Evolutionary conservation across 257 asterid genomes (phyloP).

Genomic region (Przewalskia tangutica): DNA sequence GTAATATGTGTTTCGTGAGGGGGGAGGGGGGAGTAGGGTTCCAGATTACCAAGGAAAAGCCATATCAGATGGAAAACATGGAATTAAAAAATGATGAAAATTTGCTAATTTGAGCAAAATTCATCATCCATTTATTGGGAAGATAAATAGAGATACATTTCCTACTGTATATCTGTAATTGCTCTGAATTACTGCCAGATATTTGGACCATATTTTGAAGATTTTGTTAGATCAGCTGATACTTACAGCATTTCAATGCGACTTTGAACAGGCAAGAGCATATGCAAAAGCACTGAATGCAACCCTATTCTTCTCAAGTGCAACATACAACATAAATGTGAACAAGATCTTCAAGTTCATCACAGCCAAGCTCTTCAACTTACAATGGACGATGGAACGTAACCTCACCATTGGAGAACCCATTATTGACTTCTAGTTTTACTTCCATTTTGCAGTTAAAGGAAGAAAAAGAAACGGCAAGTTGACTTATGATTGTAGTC

Average conservation of each 20-base stretch:
- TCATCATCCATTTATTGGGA: background rate
- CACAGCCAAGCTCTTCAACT: constrained; percentile 70
- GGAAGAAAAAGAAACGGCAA: no score
- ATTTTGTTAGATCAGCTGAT: background rate
- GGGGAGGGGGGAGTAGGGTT: background rate
- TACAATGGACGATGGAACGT: constrained; percentile 70
- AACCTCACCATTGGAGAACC: constrained; percentile 89
- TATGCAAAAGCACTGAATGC: constrained; percentile 75
- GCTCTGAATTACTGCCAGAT: background rate
- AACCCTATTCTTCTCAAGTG: constrained; percentile 75
- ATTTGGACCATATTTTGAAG: background rate
- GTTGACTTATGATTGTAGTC: background rate
- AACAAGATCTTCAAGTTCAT: constrained; percentile 81
- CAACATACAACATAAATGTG: constrained; percentile 80
- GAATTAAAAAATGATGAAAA: background rate
- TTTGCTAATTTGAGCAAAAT: background rate
- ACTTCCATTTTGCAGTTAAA: background rate
- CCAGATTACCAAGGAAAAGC: background rate
- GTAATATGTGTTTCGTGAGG: background rate
- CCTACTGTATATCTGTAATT: background rate
- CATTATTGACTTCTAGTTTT: constrained; percentile 59
- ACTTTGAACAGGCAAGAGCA: constrained; percentile 52
- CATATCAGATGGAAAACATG: background rate
- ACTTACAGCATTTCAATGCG: background rate
- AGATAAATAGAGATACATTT: background rate